phyloP scores from a whole-genome alignment of 371 early-diverging fungal genomes.

The Enterospora canceri region DNA sequence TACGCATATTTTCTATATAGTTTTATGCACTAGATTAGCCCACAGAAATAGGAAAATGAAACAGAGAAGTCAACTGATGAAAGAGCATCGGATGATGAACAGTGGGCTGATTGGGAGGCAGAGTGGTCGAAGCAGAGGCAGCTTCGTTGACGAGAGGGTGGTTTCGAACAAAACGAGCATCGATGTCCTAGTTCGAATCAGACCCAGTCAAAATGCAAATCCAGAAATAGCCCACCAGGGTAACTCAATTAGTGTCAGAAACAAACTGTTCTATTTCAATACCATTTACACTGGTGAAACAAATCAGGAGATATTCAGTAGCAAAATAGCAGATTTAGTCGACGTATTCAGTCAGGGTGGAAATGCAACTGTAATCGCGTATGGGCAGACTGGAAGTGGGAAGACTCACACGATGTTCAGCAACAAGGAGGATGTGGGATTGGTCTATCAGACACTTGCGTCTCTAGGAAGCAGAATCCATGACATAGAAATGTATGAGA shows the following conservation, averaged over 20 bases:
- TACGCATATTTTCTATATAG: too few relatives aligned
- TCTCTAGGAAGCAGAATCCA: too few relatives aligned
- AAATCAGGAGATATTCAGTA: neutral
- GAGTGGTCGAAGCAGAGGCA: too few relatives aligned
- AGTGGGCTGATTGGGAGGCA: too few relatives aligned
- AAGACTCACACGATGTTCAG: constrained; percentile 87
- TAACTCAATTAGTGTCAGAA: neutral
- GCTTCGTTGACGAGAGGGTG: too few relatives aligned
- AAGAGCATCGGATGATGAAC: too few relatives aligned
- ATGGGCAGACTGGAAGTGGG: constrained; percentile 76
- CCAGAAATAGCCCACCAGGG: neutral
- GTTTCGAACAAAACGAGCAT: too few relatives aligned
- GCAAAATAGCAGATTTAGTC: neutral
- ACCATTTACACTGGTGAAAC: neutral
- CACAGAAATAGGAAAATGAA: too few relatives aligned
- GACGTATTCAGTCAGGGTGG: neutral
- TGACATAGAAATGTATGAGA: constrained; percentile 61
- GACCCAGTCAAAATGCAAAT: neutral
- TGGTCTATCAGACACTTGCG: neutral
- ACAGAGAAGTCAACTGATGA: too few relatives aligned
- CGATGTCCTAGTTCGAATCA: too few relatives aligned
- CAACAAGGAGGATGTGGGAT: constrained; percentile 52
- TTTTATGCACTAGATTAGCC: too few relatives aligned
- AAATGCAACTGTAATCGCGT: constrained; percentile 45
- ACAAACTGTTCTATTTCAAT: neutral